These are phyloP conservation scores for Phytopythium boreale DNA, from an alignment of 352 stramenopile species.

Conservation along the genomic window DNA sequence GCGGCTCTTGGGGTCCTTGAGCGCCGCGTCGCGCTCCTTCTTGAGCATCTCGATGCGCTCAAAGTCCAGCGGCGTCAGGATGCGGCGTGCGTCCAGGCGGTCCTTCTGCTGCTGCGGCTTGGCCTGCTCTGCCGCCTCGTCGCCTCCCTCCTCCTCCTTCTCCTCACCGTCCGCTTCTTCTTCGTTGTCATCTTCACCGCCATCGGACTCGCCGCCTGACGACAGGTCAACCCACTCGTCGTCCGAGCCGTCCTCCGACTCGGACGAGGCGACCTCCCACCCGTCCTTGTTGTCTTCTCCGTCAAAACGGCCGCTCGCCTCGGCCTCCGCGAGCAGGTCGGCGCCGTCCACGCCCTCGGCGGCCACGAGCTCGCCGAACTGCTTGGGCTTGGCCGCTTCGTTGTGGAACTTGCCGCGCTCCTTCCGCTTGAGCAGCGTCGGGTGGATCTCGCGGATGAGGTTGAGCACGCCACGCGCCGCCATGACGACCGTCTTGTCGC, in stretches of 20 bases:
- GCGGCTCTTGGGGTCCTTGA: constrained; percentile 80
- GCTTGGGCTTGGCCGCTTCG: constrained; percentile 79
- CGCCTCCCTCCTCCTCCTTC: not conserved
- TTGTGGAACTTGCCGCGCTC: constrained; percentile 93
- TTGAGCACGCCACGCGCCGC: constrained; percentile 95
- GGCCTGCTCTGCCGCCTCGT: constrained; percentile 21
- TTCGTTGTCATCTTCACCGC: not conserved
- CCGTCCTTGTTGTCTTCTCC: constrained; percentile 80
- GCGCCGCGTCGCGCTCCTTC: constrained; percentile 78
- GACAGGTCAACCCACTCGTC: constrained; percentile 76
- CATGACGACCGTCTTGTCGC: constrained; percentile 97
- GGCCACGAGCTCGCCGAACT: constrained; percentile 90
- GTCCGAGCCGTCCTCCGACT: constrained; percentile 59
- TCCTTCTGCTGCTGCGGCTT: constrained; percentile 66
- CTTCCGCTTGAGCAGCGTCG: constrained; percentile 94
- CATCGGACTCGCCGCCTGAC: constrained; percentile 23
- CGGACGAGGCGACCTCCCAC: constrained; percentile 72
- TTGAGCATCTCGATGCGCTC: constrained; percentile 89
- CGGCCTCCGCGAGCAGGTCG: constrained; percentile 90
- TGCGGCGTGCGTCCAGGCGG: constrained; percentile 82
- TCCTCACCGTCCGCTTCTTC: not conserved
- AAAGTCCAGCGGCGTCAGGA: constrained; percentile 89
- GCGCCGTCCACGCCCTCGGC: constrained; percentile 94
- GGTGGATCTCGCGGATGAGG: constrained; percentile 95
- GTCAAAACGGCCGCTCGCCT: constrained; percentile 72